Evolutionary conservation across 2,329 filamentous ascomycete genomes (phyloP).

Genomic region (Anthostomella pinea): DNA sequence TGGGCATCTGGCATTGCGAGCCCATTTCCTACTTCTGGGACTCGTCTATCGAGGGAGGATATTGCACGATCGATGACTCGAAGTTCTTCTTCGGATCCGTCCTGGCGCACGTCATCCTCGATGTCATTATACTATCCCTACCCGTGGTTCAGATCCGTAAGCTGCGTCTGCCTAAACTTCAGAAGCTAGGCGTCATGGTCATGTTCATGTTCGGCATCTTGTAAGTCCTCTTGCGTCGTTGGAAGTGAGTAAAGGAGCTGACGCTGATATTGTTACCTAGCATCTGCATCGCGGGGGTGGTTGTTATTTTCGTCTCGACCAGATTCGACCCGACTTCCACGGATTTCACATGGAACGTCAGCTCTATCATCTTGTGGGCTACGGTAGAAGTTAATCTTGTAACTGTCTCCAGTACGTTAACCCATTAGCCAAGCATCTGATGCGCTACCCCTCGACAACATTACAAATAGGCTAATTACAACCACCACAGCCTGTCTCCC

Average conservation of each 20-base stretch:
- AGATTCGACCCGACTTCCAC: constrained; percentile 19
- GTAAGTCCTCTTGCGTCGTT: constrained; percentile 13
- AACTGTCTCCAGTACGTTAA: constrained; percentile 27
- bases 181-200: constrained; percentile 29
- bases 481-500: not conserved
- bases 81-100: constrained; percentile 34
- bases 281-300: constrained; percentile 28
- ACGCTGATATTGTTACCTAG: constrained; percentile 13
- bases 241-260: not conserved
- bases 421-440: too few relatives aligned
- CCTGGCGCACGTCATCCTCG: constrained; percentile 31
- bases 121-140: constrained; percentile 31
- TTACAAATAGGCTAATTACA: not conserved
- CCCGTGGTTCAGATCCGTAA: constrained; percentile 32
- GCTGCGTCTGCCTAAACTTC: constrained; percentile 25
- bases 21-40: constrained; percentile 35
- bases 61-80: constrained; percentile 30
- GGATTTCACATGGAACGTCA: constrained; percentile 27
- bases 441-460: not conserved
- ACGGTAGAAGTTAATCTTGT: constrained; percentile 30
- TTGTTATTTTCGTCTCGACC: constrained; percentile 25
- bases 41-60: constrained; percentile 18
- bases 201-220: constrained; percentile 30
- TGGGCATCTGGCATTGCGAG: constrained; percentile 33
- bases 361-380: constrained; percentile 27